These are phyloP conservation scores for Spiraea crenata DNA, from an alignment of 331 rosid genomes.

Conservation along the genomic window DNA sequence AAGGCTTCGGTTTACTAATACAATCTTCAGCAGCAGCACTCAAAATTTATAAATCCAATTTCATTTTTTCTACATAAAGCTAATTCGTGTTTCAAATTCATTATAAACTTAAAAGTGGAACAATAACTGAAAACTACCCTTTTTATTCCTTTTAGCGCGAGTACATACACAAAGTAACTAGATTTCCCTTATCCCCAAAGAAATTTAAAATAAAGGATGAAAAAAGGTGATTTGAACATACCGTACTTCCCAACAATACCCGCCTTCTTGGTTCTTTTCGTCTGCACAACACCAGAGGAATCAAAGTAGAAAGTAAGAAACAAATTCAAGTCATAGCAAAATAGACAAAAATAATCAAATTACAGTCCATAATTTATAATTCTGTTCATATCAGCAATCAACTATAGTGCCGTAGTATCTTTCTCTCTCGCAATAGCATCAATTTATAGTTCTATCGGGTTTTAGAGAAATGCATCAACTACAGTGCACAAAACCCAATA, in stretches of 20 bases:
- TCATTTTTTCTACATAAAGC: too few species aligned
- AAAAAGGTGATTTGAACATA: slow-evolving; percentile 10
- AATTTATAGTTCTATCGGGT: too few species aligned
- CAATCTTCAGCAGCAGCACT: not conserved
- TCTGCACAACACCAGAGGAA: slow-evolving; percentile 28
- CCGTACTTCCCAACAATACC: slow-evolving; percentile 76
- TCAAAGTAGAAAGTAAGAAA: not conserved
- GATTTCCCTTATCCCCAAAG: too few species aligned
- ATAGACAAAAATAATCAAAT: not conserved
- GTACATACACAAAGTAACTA: not conserved
- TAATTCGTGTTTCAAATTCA: not conserved
- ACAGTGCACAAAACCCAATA: not conserved
- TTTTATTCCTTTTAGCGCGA: not conserved
- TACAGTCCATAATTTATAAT: not conserved
- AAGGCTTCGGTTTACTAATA: not conserved
- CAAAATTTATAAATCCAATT: not conserved
- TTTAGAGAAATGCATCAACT: too few species aligned
- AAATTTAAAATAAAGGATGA: not conserved
- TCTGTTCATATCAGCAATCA: not conserved
- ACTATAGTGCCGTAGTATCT: too few species aligned
- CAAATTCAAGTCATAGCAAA: not conserved
- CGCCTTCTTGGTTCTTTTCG: slow-evolving; percentile 75
- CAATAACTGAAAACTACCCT: not conserved
- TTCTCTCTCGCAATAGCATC: too few species aligned
- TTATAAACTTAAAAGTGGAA: not conserved